Base-by-base conservation (phyloP, 495 filamentous ascomycete species). In the Neurospora africana region DNA sequence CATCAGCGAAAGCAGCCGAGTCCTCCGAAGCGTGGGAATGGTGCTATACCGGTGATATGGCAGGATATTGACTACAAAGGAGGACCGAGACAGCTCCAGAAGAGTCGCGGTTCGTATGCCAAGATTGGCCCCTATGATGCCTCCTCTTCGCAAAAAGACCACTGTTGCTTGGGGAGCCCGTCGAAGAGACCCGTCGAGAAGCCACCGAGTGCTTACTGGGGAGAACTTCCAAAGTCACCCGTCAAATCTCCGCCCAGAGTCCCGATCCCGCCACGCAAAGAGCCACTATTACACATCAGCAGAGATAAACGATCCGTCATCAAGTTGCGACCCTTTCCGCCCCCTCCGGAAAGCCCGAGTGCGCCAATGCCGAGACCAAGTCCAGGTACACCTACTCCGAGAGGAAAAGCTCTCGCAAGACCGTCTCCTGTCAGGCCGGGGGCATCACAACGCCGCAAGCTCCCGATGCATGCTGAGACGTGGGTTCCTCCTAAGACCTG, bases 131-230 rank as follows among this genome's bases (percentile, higher is more conserved):
- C 44, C 6, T 38, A 53, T 11, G 68, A 68, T 17, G 37, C 53
- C 13, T 53, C 38, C 2, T 72, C 73, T 2, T 71, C 61, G 11
- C 69, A 74, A 27, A 68, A 73, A 4, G 41, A 69, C 11, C 73
- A 69, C 33, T 69, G 72, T 44, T 79, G 77, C 35, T 41, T 72
- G 19, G 68, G 68, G 21, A 77, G 74, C 23, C 72, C 77, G 5
- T 70, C 77, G 6, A 74, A 73, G n/a, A 30, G 19, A 21, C 5
- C 19, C 13, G 40, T 40, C 1, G 67, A 71, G 35, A 69, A 65
- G n/a, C 72, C 65, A n/a, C 72, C 74, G 1, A 6, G 53, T 19
- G 27, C 53, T 37, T 77, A 74, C 15, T 72, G 71, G 72, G 73
- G 68, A 15, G 67, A 65, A 17, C 69, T 74, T 40, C 67, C 70